Base-by-base conservation (phyloP, 2,329 filamentous ascomycete species). In the Uncinocarpus reesii region DNA sequence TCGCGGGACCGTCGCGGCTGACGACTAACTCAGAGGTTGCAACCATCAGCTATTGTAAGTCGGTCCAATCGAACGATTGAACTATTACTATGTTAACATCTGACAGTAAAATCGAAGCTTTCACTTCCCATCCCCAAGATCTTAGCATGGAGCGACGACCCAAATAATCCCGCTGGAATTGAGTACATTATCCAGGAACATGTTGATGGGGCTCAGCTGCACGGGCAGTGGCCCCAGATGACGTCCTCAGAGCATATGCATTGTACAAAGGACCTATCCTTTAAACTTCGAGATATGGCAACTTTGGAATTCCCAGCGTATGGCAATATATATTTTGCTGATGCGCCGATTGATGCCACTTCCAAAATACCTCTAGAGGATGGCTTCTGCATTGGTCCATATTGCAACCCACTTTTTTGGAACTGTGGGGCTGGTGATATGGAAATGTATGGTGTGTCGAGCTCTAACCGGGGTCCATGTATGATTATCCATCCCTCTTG, bases 301-400 rank as follows among this genome's bases (percentile, higher is more conserved):
- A 45, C 58, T 18, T 31, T 65, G 50, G 47, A 64, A 28, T 68
- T 69, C 47, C 64, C 65, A 16, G 65, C 62, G 0, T 69, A 65
- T 55, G 64, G 66, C 0, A 69, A 63, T 52, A 53, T 68, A 23
- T 65, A 65, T 44, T 63, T 63, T 44, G 40, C 58, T 15, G 53
- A 60, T 55, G 55, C 51, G 7, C 57, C 62, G 1, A 35, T 62
- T 26, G 23, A 40, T 2, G 42, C 40, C 8, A 7, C 42, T 4
- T 28, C 23, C 7, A 61, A 59, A 41, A 49, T 62, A 32, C 54
- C 55, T 1, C 49, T 65, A 6, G 57, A 58, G 26, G 41, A 60
- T 4, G 57, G 55, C 2, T 65, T 65, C 42, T 67, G 60, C 51
- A 53, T 67, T 23, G 62, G 64, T 0, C 62, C 62, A 7, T 46